Conservation (phyloP, 2,329 filamentous ascomycete genomes). For the Calonectria multiphialidica region DNA sequence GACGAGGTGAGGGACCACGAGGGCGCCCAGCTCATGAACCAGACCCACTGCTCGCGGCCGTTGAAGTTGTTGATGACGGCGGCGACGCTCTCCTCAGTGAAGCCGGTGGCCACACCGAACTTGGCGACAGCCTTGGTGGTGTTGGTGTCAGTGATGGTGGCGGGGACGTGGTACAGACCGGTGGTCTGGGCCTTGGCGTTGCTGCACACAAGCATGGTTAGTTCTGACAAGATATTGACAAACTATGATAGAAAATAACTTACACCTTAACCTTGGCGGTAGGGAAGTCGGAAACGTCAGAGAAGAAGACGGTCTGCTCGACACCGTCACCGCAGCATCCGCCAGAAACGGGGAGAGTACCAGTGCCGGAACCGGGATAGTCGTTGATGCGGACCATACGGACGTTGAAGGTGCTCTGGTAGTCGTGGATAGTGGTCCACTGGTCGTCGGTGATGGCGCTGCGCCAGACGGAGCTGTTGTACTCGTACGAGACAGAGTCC, state of each 20-base stretch:
- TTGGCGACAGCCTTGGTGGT: constrained; percentile 30
- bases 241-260: background rate
- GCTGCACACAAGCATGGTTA: background rate
- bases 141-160: constrained; percentile 24
- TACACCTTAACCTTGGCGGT: constrained; percentile 29
- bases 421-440: constrained; percentile 27
- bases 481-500: constrained; percentile 30
- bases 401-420: constrained; percentile 28
- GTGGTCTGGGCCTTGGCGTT: constrained; percentile 29
- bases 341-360: background rate
- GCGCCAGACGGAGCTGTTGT: constrained; percentile 20
- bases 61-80: constrained; percentile 33
- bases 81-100: constrained; percentile 26
- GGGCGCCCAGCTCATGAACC: constrained; percentile 35
- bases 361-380: constrained; percentile 23
- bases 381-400: constrained; percentile 37
- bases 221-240: background rate
- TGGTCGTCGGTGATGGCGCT: constrained; percentile 28
- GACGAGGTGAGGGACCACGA: constrained; percentile 32
- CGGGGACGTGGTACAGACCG: constrained; percentile 32
- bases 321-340: constrained; percentile 19
- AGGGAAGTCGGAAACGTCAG: constrained; percentile 22
- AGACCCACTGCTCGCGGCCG: constrained; percentile 36
- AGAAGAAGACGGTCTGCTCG: constrained; percentile 27
- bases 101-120: constrained; percentile 27